Conservation (phyloP, 768 basidiomycete species). For the Leccinum aurantiacum region DNA sequence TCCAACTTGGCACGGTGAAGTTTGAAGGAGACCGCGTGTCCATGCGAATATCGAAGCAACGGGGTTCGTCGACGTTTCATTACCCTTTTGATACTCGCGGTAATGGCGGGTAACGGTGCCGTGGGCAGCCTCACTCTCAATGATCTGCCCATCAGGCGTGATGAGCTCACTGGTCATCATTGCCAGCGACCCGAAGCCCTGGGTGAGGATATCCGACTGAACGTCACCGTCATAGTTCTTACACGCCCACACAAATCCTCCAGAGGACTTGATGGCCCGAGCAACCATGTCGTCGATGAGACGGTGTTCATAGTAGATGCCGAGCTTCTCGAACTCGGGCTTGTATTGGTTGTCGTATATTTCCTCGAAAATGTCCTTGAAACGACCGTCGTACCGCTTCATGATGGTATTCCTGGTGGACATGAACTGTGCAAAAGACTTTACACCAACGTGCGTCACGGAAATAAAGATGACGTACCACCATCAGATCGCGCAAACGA, state of each 20-base stretch:
- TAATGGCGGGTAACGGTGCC: constrained; percentile 97
- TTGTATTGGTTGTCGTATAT: constrained; percentile 86
- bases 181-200: constrained; percentile 93
- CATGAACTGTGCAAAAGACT: constrained; percentile 63
- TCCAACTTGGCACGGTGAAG: constrained; percentile 81
- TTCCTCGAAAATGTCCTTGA: constrained; percentile 99
- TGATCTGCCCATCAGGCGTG: constrained; percentile 89
- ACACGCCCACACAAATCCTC: constrained; percentile 81
- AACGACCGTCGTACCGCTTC: constrained; percentile 97
- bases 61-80: constrained; percentile 97
- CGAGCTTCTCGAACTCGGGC: constrained; percentile 60
- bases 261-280: constrained; percentile 93
- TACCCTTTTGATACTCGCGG: constrained; percentile 95
- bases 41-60: constrained; percentile 99
- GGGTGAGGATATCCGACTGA: constrained; percentile 92
- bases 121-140: constrained; percentile 97
- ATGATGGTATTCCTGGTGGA: constrained; percentile 97
- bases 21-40: constrained; percentile 89
- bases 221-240: constrained; percentile 87
- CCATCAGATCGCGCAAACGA: neutral
- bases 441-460: constrained; percentile 2
- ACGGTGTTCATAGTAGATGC: constrained; percentile 93
- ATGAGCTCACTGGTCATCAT: constrained; percentile 98
- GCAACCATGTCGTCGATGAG: constrained; percentile 99
- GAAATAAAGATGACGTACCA: constrained; percentile 37